A percentile compares a stretch with the other conserved stretches of the same genome.
These are phyloP conservation scores for Oehlia diaphana DNA, from an alignment of 192 early-diverging fungal species.

Conservation along the genomic window DNA sequence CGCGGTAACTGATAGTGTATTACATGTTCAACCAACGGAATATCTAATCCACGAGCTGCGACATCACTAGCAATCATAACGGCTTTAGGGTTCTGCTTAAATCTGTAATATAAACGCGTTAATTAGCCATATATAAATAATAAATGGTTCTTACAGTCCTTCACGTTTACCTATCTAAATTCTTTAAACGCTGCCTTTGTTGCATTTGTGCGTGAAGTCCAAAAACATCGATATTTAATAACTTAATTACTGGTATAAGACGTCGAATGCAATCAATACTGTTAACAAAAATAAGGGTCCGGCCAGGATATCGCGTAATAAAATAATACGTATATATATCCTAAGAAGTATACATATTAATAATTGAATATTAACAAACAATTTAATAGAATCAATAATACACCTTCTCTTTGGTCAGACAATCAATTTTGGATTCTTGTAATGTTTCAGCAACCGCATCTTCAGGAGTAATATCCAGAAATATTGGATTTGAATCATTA, in stretches of 20 bases:
- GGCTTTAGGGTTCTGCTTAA: slow-evolving; percentile 68
- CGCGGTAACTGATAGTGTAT: slow-evolving; percentile 96
- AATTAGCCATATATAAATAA: background rate
- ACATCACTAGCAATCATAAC: slow-evolving; percentile 96
- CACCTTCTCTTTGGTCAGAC: slow-evolving; percentile 73
- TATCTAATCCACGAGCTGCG: slow-evolving; percentile 94
- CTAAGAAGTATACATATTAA: slow-evolving; percentile 10
- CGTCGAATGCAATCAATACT: slow-evolving; percentile 91
- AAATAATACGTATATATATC: slow-evolving; percentile 88
- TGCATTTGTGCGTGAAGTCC: slow-evolving; percentile 96
- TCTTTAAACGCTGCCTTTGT: slow-evolving; percentile 91
- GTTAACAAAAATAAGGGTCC: slow-evolving; percentile 95
- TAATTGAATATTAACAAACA: too few species aligned
- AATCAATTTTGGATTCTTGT: slow-evolving; percentile 85
- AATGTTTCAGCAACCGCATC: slow-evolving; percentile 70
- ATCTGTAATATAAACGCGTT: slow-evolving; percentile 39
- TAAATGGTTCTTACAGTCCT: background rate
- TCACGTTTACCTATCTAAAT: slow-evolving; percentile 68
- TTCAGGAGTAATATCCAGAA: slow-evolving; percentile 73
- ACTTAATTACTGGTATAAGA: slow-evolving; percentile 78
- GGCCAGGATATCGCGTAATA: slow-evolving; percentile 79
- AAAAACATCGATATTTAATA: slow-evolving; percentile 72
- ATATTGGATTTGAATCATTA: slow-evolving; percentile 66
- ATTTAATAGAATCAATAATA: background rate
- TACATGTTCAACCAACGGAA: slow-evolving; percentile 88